phyloP scores from a whole-genome alignment of 1,284 basidiomycete species.

The Meira nashicola region DNA sequence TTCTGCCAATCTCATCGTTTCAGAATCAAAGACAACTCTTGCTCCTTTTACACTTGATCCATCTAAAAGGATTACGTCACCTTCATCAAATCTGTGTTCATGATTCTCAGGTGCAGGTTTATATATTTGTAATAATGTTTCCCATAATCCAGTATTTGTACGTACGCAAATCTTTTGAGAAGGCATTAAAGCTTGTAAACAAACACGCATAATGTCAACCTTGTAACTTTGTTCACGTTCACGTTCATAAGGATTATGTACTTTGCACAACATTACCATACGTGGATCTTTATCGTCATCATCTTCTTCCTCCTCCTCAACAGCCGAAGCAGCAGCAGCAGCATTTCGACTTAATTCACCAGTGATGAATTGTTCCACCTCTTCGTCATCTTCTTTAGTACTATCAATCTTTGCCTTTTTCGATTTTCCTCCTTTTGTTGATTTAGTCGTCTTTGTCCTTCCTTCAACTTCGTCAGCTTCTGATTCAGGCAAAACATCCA shows the following conservation, averaged over 20 bases:
- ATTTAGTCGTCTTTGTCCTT: slow-evolving; percentile 12
- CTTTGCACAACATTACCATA: slow-evolving; percentile 44
- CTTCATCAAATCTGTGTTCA: background rate
- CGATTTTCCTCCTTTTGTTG: slow-evolving; percentile 11
- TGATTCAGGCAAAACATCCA: slow-evolving; percentile 28
- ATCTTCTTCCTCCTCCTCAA: slow-evolving; percentile 1
- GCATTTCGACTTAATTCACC: too few relatives aligned
- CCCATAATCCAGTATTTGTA: background rate
- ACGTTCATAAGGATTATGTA: slow-evolving; percentile 44
- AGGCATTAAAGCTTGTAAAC: background rate
- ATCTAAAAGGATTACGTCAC: background rate
- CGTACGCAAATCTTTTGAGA: slow-evolving; percentile 1
- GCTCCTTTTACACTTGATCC: background rate
- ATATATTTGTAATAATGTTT: background rate
- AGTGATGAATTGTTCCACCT: background rate
- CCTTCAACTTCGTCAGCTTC: slow-evolving; percentile 44
- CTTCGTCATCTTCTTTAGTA: slow-evolving; percentile 10
- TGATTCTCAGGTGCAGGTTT: background rate
- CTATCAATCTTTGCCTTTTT: background rate
- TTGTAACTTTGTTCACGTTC: slow-evolving; percentile 7
- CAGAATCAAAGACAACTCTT: slow-evolving; percentile 3
- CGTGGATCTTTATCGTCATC: slow-evolving; percentile 25
- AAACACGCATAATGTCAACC: background rate
- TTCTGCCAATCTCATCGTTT: slow-evolving; percentile 3
- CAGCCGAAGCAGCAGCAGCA: background rate